Base-by-base conservation (phyloP, 768 basidiomycete genomes). In the Cystobasidiopsis lactophilus region DNA sequence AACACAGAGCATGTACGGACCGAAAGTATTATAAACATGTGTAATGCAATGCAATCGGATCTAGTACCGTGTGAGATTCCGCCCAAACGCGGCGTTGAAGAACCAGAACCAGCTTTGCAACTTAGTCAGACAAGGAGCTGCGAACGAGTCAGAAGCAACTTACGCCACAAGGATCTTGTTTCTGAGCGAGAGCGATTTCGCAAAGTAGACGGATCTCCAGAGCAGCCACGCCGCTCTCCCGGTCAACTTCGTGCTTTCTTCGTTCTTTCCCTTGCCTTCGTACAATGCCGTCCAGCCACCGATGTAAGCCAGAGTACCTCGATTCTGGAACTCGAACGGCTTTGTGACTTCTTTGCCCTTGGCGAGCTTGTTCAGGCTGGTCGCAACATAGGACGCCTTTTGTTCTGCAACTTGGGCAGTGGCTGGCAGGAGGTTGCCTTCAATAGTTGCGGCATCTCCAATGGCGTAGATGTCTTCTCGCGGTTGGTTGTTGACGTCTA, bases 371-470 rank as follows among this genome's bases (percentile, higher is more conserved):
- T 84, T 85, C 47, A 85, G 68, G 60, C 74, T 74, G 58, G 76
- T 75, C 35, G 71, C 69, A 24, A 83, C 62, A 59, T 80, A 82
- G 57, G 71, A 74, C 5, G 74, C 82, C 65, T 84, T 77, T 61
- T 85, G 82, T 59, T 75, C 75, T 4, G 82, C 82, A 23, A 85
- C 82, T 80, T 88, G 85, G 3, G 85, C 83, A 18, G 85, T 88
- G 1, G 85, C 82, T 11, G 85, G 84, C 10, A 86, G 69, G 37
- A 58, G 57, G 2, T 72, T 68, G 23, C 69, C 69, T 31, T 74
- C 71, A 47, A 80, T 73, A 40, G 70, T 72, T 1, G 77, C 75
- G 38, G 80, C 76, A 62, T 89, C 85, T 3, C 85, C 85, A 52
- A 88, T 78, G 2, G 77, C 82, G 71, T 74, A 86, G 0, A 88